Evolutionary conservation across 768 basidiomycete species (phyloP).

Genomic region (Russula ochroleuca): DNA sequence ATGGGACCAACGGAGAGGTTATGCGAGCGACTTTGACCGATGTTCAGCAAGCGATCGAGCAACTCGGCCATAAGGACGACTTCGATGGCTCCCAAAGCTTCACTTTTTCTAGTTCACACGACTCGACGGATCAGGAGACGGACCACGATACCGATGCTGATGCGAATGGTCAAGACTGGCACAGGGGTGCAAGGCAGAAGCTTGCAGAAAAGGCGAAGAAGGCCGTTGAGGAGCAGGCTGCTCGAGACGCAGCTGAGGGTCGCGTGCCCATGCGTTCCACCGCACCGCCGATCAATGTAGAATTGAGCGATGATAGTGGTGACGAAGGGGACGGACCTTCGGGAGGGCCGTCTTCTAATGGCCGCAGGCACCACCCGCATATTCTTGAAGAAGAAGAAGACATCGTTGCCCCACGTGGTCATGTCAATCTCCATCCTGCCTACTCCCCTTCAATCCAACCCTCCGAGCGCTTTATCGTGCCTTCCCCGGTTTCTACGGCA

Average conservation of each 20-base stretch:
- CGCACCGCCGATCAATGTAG: slow-evolving; percentile 66
- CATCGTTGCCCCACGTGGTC: not conserved
- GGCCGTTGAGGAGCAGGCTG: slow-evolving; percentile 55
- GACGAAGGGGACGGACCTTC: slow-evolving; percentile 45
- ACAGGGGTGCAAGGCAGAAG: slow-evolving; percentile 58
- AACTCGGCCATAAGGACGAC: slow-evolving; percentile 57
- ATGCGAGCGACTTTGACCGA: slow-evolving; percentile 90
- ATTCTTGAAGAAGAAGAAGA: slow-evolving; percentile 67
- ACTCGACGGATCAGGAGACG: slow-evolving; percentile 46
- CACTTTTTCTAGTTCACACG: slow-evolving; percentile 67
- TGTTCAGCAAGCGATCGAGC: slow-evolving; percentile 86
- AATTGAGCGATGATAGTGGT: slow-evolving; percentile 80
- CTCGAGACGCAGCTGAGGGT: slow-evolving; percentile 42
- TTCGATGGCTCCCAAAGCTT: slow-evolving; percentile 63
- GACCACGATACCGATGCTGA: slow-evolving; percentile 51
- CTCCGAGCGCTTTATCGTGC: slow-evolving; percentile 36
- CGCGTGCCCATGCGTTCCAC: slow-evolving; percentile 33
- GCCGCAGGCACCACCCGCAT: slow-evolving; percentile 42
- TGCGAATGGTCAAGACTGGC: slow-evolving; percentile 54
- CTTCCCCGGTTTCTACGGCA: slow-evolving; percentile 31
- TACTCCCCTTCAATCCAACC: slow-evolving; percentile 29
- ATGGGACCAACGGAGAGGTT: slow-evolving; percentile 44
- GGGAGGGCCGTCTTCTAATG: not conserved
- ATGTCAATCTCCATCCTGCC: not conserved
- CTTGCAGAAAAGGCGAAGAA: slow-evolving; percentile 66